A percentile compares a stretch with the other conserved stretches of the same genome.
phyloP scores from a whole-genome alignment of 768 basidiomycete genomes.

The Suillus subluteus region DNA sequence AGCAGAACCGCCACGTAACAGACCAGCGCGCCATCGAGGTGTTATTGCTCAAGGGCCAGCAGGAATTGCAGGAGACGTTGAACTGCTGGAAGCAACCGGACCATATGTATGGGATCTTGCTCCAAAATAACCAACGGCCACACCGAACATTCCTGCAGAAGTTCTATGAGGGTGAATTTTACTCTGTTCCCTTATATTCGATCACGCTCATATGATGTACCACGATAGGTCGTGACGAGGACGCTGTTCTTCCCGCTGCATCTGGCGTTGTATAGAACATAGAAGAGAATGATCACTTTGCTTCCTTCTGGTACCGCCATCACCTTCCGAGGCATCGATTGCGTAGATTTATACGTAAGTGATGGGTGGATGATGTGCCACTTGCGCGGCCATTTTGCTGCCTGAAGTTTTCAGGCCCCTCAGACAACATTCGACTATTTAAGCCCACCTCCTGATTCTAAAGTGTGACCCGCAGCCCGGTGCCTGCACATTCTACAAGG shows the following conservation, averaged over 20 bases:
- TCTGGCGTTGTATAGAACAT: constrained; percentile 40
- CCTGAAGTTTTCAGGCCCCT: background rate
- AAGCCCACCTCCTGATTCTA: background rate
- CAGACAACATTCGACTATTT: background rate
- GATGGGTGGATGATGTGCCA: too few species aligned
- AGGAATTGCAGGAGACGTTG: constrained; percentile 93
- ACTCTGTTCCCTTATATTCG: background rate
- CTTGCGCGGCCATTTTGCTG: background rate
- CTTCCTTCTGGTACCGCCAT: background rate
- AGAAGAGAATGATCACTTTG: background rate
- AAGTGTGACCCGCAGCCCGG: background rate
- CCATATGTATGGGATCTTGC: constrained; percentile 73
- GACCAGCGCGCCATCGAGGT: constrained; percentile 86
- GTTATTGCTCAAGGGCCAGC: constrained; percentile 79
- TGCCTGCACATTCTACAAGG: background rate
- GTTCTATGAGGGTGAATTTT: constrained; percentile 76
- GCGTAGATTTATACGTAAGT: background rate
- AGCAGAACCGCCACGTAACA: constrained; percentile 80
- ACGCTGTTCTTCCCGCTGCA: constrained; percentile 70
- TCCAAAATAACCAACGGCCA: constrained; percentile 51
- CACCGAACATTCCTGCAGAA: constrained; percentile 74
- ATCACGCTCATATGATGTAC: background rate
- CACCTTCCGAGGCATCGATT: background rate
- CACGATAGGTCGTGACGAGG: constrained; percentile 71
- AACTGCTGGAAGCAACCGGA: constrained; percentile 93